Evolutionary conservation across 2,329 filamentous ascomycete species (phyloP).

Genomic region (Fusarium sp.): DNA sequence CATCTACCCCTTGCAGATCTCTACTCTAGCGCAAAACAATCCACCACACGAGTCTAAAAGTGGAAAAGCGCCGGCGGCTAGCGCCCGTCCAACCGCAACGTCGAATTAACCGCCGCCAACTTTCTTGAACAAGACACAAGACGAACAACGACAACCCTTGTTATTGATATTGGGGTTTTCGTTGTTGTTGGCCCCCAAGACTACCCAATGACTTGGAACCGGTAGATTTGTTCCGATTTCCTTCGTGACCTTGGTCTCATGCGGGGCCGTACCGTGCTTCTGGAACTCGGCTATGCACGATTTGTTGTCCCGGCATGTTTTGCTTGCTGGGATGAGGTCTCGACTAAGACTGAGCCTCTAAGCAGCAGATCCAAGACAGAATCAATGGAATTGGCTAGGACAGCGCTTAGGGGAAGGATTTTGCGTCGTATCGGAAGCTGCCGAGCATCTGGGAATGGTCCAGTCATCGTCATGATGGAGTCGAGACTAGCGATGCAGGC

Average conservation of each 20-base stretch:
- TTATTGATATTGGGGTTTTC: neutral
- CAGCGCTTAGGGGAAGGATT: slow-evolving; percentile 25
- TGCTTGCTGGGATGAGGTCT: slow-evolving; percentile 17
- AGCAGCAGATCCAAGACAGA: neutral
- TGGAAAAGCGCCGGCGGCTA: slow-evolving; percentile 17
- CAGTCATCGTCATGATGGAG: slow-evolving; percentile 30
- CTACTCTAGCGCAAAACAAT: neutral
- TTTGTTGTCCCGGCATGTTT: slow-evolving; percentile 14
- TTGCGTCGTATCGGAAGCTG: slow-evolving; percentile 13
- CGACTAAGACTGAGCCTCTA: neutral
- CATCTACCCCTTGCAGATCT: slow-evolving; percentile 24
- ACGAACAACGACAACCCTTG: neutral
- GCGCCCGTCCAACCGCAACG: slow-evolving; percentile 16
- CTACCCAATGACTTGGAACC: neutral
- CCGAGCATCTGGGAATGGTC: slow-evolving; percentile 4
- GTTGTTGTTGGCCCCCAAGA: neutral
- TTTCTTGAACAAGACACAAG: neutral
- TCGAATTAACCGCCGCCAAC: slow-evolving; percentile 20
- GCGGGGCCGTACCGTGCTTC: neutral
- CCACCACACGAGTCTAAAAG: slow-evolving; percentile 7
- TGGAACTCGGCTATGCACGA: neutral
- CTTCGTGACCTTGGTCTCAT: neutral
- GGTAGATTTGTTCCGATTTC: neutral
- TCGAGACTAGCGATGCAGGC: slow-evolving; percentile 34
- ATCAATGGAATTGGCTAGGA: slow-evolving; percentile 7